phyloP scores from a whole-genome alignment of 208 protist species.

The Spongospora subterranea region DNA sequence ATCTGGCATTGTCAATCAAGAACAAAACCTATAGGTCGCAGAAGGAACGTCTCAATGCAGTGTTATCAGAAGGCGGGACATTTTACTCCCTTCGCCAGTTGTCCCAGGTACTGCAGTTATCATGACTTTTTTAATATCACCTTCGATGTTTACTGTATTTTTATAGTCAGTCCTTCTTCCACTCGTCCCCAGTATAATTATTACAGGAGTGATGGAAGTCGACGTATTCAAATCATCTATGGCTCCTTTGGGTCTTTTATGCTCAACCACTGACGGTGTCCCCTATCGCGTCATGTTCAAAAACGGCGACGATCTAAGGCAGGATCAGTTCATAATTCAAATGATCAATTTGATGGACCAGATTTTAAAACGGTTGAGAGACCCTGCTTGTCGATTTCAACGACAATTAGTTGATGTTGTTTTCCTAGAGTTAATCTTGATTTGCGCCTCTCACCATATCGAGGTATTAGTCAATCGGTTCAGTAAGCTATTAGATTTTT shows the following conservation, averaged over 20 bases:
- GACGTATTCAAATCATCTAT: constrained; percentile 49
- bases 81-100: background rate
- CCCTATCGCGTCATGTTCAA: constrained; percentile 85
- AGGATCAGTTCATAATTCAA: constrained; percentile 96
- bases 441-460: constrained; percentile 34
- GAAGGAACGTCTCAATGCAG: background rate
- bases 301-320: constrained; percentile 91
- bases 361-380: constrained; percentile 61
- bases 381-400: constrained; percentile 48
- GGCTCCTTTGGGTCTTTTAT: background rate
- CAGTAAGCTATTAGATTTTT: background rate
- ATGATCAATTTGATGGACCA: constrained; percentile 71
- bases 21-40: background rate
- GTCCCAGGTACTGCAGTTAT: background rate
- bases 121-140: background rate
- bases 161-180: background rate
- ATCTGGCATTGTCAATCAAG: background rate
- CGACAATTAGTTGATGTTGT: constrained; percentile 14
- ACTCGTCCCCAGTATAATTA: constrained; percentile 18
- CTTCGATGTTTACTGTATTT: background rate
- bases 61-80: constrained; percentile 4
- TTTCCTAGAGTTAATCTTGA: constrained; percentile 50
- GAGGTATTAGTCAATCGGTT: background rate
- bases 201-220: background rate
- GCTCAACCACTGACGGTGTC: background rate